A percentile compares a stretch with the other conserved stretches of the same genome.
phyloP scores from a whole-genome alignment of 192 early-diverging fungal genomes.

The Cetraspora pellucida region DNA sequence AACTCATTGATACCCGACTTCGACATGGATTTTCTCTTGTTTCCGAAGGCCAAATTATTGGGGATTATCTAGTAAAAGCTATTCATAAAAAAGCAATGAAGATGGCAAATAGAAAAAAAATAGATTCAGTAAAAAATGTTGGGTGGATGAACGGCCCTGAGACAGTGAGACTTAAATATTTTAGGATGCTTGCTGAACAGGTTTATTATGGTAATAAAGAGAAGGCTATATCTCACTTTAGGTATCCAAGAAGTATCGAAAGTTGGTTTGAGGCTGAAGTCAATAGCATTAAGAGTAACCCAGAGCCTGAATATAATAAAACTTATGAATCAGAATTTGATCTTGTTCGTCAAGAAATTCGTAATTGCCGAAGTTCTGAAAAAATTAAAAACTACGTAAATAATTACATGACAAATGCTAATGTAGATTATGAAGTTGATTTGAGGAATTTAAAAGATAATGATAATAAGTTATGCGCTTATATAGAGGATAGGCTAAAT shows the following conservation, averaged over 20 bases:
- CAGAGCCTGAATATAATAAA: neutral
- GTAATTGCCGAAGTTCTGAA: conserved; percentile 20
- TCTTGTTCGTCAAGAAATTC: neutral
- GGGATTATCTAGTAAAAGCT: neutral
- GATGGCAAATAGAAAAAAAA: neutral
- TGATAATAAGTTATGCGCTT: neutral
- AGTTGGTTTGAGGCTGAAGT: conserved; percentile 11
- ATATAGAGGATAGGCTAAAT: conserved; percentile 15
- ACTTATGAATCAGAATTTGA: conserved; percentile 20
- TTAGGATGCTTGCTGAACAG: conserved; percentile 6
- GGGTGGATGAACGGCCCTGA: neutral
- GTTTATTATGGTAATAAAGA: conserved; percentile 10
- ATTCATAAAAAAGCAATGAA: conserved; percentile 29
- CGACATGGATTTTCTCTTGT: conserved; percentile 13
- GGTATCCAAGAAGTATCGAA: neutral
- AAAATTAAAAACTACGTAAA: conserved; percentile 27
- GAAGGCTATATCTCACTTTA: conserved; percentile 11
- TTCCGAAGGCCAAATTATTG: conserved; percentile 12
- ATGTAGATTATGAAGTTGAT: conserved; percentile 16
- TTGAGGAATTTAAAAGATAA: neutral
- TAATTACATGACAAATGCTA: conserved; percentile 15
- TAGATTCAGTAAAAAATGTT: neutral
- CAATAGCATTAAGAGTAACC: neutral
- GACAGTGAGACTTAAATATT: conserved; percentile 23
- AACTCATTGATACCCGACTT: conserved; percentile 13